phyloP scores from a whole-genome alignment of 371 early-diverging fungal genomes.

The Lichtheimia ramosa region DNA sequence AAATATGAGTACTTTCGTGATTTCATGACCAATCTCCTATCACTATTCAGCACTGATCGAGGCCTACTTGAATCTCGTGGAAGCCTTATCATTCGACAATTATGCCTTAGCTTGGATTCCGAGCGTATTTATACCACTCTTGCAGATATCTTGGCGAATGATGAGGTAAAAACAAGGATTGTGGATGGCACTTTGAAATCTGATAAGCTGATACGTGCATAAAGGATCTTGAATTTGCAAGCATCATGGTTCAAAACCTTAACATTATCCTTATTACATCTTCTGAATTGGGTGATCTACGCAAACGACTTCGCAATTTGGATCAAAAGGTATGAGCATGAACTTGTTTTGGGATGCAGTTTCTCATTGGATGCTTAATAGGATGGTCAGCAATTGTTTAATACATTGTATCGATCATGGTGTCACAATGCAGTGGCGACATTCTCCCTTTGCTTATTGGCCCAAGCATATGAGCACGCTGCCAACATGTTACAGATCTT shows the following conservation, averaged over 20 bases:
- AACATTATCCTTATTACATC: slow-evolving; percentile 91
- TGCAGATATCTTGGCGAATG: slow-evolving; percentile 78
- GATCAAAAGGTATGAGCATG: slow-evolving; percentile 52
- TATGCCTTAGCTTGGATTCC: slow-evolving; percentile 81
- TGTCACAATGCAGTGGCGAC: slow-evolving; percentile 89
- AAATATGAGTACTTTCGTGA: slow-evolving; percentile 75
- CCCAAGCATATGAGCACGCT: slow-evolving; percentile 90
- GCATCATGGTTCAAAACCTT: slow-evolving; percentile 91
- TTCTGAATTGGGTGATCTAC: slow-evolving; percentile 78
- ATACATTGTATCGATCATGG: slow-evolving; percentile 84
- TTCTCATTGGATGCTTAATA: slow-evolving; percentile 1
- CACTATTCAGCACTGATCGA: slow-evolving; percentile 80
- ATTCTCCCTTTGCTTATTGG: slow-evolving; percentile 84
- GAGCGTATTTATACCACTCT: slow-evolving; percentile 85
- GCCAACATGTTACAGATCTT: slow-evolving; percentile 74
- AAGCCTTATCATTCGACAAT: slow-evolving; percentile 83
- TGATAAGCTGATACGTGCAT: neutral
- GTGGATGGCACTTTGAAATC: no score
- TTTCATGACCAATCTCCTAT: slow-evolving; percentile 80
- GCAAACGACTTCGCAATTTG: slow-evolving; percentile 69
- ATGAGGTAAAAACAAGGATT: slow-evolving; percentile 41
- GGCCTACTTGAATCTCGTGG: slow-evolving; percentile 83
- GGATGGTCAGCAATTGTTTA: slow-evolving; percentile 75
- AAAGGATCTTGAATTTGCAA: slow-evolving; percentile 81
- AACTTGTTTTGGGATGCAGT: neutral